phyloP scores from a whole-genome alignment of 2,329 filamentous ascomycete species.

The Aspergillus brasiliensis region DNA sequence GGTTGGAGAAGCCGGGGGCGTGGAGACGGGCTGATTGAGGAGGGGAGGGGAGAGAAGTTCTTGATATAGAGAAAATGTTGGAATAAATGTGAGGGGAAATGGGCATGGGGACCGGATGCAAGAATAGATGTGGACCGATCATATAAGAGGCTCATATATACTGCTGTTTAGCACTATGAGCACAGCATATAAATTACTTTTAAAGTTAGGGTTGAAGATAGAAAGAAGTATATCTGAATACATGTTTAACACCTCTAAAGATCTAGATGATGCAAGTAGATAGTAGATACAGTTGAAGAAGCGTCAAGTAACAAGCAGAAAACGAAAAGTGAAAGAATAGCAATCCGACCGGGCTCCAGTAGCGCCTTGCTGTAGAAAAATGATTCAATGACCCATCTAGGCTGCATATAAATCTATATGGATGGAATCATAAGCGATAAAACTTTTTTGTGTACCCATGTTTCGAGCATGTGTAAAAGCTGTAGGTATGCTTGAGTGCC shows the following conservation, averaged over 20 bases:
- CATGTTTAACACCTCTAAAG: background rate
- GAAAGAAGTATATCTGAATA: background rate
- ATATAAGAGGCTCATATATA: background rate
- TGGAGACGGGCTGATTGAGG: slow-evolving; percentile 31
- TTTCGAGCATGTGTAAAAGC: background rate
- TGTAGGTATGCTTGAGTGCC: background rate
- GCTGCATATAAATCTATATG: slow-evolving; percentile 18
- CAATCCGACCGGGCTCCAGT: slow-evolving; percentile 26
- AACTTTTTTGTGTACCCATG: background rate
- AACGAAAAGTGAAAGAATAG: background rate
- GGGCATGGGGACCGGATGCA: too few species aligned
- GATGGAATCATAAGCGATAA: slow-evolving; percentile 12
- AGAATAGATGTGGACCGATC: too few species aligned
- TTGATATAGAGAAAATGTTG: background rate
- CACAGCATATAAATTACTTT: background rate
- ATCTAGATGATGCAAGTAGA: background rate
- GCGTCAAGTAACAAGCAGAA: background rate
- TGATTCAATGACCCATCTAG: slow-evolving; percentile 17
- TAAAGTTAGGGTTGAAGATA: background rate
- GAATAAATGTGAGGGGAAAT: too few species aligned
- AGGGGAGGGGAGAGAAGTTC: background rate
- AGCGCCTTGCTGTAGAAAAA: slow-evolving; percentile 33
- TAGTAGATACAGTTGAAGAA: background rate
- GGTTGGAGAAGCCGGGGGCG: slow-evolving; percentile 28
- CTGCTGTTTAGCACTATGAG: background rate